Percentiles rank a stretch among this genome's conserved stretches.
phyloP scores from a whole-genome alignment of 352 stramenopile genomes.

The Phytophthora sojae region DNA sequence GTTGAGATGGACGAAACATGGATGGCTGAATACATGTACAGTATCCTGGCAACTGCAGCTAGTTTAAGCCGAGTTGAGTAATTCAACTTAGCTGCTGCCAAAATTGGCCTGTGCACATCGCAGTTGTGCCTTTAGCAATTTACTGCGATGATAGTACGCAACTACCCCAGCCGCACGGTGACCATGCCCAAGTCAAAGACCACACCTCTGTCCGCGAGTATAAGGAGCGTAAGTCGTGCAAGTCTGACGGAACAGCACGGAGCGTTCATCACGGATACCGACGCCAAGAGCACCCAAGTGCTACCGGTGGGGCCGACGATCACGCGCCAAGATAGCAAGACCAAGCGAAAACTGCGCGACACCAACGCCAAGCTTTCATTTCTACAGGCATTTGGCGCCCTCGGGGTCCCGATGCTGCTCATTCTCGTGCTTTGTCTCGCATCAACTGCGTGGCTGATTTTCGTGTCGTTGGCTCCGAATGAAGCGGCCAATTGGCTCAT shows the following conservation, averaged over 20 bases:
- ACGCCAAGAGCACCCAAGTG: constrained; percentile 9
- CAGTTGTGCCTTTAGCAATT: background rate
- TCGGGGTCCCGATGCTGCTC: constrained; percentile 15
- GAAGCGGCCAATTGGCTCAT: constrained; percentile 35
- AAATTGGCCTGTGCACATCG: background rate
- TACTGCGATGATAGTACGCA: background rate
- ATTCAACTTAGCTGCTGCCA: background rate
- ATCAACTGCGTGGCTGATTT: constrained; percentile 34
- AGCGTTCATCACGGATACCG: background rate
- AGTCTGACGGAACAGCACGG: background rate
- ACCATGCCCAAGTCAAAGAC: constrained; percentile 5
- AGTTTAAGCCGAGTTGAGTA: too few relatives aligned
- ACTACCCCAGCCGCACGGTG: background rate
- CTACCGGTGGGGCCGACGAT: background rate
- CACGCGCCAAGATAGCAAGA: background rate
- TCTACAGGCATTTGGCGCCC: constrained; percentile 12
- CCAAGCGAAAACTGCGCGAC: background rate
- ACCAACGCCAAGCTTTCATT: constrained; percentile 14
- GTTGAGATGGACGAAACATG: too few relatives aligned
- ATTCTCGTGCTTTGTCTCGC: constrained; percentile 12
- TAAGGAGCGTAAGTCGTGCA: background rate
- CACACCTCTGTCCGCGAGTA: background rate
- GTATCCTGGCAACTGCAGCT: too few relatives aligned
- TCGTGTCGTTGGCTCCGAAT: constrained; percentile 25
- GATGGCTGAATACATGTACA: too few relatives aligned